A percentile compares a stretch with the other conserved stretches of the same genome.
phyloP scores from a whole-genome alignment of 441 rosid genomes.

The Aleurites moluccanus region DNA sequence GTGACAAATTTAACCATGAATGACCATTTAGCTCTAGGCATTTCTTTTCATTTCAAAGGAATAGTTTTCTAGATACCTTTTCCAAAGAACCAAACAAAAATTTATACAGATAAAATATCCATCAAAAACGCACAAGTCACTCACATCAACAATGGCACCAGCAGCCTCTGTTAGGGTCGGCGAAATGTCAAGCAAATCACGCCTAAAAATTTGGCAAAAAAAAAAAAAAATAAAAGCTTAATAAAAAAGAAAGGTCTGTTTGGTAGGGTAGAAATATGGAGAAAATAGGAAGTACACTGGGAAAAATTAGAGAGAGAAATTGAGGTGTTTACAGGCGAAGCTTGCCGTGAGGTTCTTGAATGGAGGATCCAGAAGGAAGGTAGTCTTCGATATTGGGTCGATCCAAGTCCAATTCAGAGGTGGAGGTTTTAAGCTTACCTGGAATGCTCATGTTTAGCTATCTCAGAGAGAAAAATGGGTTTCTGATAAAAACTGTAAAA shows the following conservation, averaged over 20 bases:
- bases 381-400: constrained; percentile 89
- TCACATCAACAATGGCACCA: constrained; percentile 94
- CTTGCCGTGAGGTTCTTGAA: constrained; percentile 74
- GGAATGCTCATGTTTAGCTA: constrained; percentile 16
- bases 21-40: background rate
- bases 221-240: background rate
- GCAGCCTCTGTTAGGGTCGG: constrained; percentile 93
- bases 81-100: background rate
- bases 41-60: too few species aligned
- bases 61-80: background rate
- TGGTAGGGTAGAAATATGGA: background rate
- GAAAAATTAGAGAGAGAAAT: too few species aligned
- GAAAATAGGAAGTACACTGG: background rate
- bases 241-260: background rate
- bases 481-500: too few species aligned
- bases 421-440: constrained; percentile 51
- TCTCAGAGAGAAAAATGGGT: too few species aligned
- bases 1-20: background rate
- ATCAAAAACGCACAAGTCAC: constrained; percentile 9
- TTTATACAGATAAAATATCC: background rate
- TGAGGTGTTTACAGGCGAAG: constrained; percentile 76
- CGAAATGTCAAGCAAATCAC: constrained; percentile 83
- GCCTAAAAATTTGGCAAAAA: constrained; percentile 37
- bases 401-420: constrained; percentile 86
- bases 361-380: constrained; percentile 85